Base-by-base conservation (phyloP, 805 yeast genomes). In the Alloascoidea hylecoeti region DNA sequence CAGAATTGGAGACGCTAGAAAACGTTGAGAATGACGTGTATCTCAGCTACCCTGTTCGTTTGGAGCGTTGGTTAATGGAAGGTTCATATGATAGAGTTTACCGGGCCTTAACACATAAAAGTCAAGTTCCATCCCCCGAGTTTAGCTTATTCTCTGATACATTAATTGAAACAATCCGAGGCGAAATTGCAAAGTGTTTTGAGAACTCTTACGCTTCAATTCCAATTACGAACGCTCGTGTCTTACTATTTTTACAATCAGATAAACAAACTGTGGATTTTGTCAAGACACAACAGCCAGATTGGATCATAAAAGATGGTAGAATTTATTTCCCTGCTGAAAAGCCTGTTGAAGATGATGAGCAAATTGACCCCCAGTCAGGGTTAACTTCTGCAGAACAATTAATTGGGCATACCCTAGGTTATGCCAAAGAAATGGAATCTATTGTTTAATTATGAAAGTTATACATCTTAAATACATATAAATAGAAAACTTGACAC, bases 1-100 rank as follows among this genome's bases (percentile, higher is more conserved):
- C 86, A 17, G 96, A 85, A 55, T 65, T 89, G 43, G 96, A 89
- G 56, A 65, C 64, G 41, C 67, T 86, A 46, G 72, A 68, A 47
- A 66, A 67, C 38, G 63, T 73, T 43, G 89, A 84, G 47, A 64
- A 67, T 27, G 95, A 83, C 54, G 64, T 68, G 46, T 83, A 68
- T 54, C 64, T 89, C 47, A 70, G 74, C 36, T 86, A 86, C 55
- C 97, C 97, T 16, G 77, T 89, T 39, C 76, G 77, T 47, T 75
- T 92, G 49, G 97, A 92, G 56, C 77, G 83, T 46, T 84, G 94
- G 80, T 71, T 92, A 46, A 85, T 89, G 79, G 97, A 92, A 60
- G 98, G 98, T 34, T 81, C 89, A 46, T 92, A 88, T 58, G 92
- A 85, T 57, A 83, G 83, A 57, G 89, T 88, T 35, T 82, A 92